A percentile compares a stretch with the other conserved stretches of the same genome.
Conservation (phyloP, 2,329 filamentous ascomycete species). For the Albifimbria verrucaria region DNA sequence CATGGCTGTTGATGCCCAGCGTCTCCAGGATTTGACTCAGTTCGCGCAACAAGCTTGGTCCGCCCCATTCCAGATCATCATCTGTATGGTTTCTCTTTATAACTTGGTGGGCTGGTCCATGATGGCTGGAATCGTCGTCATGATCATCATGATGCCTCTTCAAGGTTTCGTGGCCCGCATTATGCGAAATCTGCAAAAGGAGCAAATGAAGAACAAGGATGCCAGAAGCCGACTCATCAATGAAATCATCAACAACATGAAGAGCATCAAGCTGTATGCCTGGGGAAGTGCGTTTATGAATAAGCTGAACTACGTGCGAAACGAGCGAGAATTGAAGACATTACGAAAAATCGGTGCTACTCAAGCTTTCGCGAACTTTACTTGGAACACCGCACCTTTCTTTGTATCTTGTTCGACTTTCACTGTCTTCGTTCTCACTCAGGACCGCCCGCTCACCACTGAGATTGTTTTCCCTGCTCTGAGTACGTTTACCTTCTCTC, state of each 20-base stretch:
- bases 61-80: constrained; percentile 89
- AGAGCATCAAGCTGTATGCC: constrained; percentile 97
- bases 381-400: constrained; percentile 96
- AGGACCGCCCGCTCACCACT: constrained; percentile 76
- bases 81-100: constrained; percentile 96
- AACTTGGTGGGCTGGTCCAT: constrained; percentile 93
- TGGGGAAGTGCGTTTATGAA: constrained; percentile 98
- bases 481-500: constrained; percentile 15
- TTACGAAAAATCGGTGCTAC: constrained; percentile 93
- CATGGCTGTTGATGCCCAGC: constrained; percentile 97
- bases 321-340: constrained; percentile 93
- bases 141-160: constrained; percentile 96
- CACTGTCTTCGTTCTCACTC: constrained; percentile 85
- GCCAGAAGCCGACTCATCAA: constrained; percentile 89
- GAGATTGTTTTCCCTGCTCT: constrained; percentile 92
- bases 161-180: constrained; percentile 88
- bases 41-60: constrained; percentile 96
- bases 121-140: constrained; percentile 90
- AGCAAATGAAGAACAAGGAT: constrained; percentile 99
- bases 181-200: constrained; percentile 93
- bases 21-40: constrained; percentile 90
- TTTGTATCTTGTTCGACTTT: constrained; percentile 97
- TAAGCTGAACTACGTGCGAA: constrained; percentile 92
- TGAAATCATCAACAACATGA: constrained; percentile 99
- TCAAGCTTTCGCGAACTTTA: constrained; percentile 93